These are phyloP conservation scores for Platanthera guangdongensis DNA, from an alignment of 106 monocot genomes.

Conservation along the genomic window DNA sequence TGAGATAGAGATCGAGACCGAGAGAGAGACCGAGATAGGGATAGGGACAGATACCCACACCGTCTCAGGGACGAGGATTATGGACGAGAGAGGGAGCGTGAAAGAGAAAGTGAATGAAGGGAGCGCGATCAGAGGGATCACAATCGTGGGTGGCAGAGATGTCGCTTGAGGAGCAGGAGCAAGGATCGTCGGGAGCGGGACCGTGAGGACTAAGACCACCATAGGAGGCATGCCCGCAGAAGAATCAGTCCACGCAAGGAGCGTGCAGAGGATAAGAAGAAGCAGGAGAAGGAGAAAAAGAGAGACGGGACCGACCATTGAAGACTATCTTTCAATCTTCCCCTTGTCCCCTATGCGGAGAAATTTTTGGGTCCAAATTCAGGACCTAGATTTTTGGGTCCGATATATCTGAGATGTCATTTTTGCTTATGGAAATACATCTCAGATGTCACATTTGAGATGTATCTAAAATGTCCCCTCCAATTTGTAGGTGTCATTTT, in stretches of 20 bases:
- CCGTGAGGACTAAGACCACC: conserved; percentile 55
- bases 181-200: conserved; percentile 70
- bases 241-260: conserved; percentile 44
- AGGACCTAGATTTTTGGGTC: too few species aligned
- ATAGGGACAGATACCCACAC: conserved; percentile 52
- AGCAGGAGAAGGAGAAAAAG: conserved; percentile 70
- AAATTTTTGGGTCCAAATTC: too few species aligned
- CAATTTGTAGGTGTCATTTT: too few species aligned
- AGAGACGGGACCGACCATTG: conserved; percentile 80
- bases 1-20: conserved; percentile 43
- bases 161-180: conserved; percentile 77
- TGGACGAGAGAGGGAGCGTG: conserved; percentile 46
- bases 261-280: conserved; percentile 40
- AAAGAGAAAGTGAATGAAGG: conserved; percentile 63
- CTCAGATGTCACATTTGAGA: too few species aligned
- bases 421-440: too few species aligned
- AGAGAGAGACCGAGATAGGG: conserved; percentile 49
- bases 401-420: too few species aligned
- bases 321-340: conserved; percentile 1
- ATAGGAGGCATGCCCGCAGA: conserved; percentile 51
- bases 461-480: too few species aligned
- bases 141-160: conserved; percentile 49
- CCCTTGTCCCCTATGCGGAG: too few species aligned
- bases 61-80: conserved; percentile 33
- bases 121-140: conserved; percentile 75